A percentile compares a stretch with the other conserved stretches of the same genome.
phyloP scores from a whole-genome alignment of 805 yeast species.

The Priceomyces haplophilus region DNA sequence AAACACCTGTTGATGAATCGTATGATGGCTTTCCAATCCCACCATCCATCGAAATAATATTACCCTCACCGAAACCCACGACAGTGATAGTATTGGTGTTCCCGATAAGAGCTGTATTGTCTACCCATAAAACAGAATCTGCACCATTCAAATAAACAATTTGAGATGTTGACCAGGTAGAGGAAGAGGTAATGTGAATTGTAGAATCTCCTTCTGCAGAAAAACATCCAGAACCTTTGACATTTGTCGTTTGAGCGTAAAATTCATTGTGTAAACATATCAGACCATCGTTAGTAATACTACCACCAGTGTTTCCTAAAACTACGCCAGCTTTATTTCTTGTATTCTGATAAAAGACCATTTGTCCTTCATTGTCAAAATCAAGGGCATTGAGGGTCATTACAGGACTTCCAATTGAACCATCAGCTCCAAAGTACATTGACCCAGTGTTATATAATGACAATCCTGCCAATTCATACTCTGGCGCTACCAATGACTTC shows the following conservation, averaged over 20 bases:
- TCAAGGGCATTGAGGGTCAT: slow-evolving; percentile 11
- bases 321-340: slow-evolving; percentile 18
- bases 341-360: slow-evolving; percentile 18
- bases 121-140: slow-evolving; percentile 16
- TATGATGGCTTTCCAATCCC: slow-evolving; percentile 5
- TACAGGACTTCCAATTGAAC: slow-evolving; percentile 13
- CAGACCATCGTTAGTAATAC: slow-evolving; percentile 18
- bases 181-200: slow-evolving; percentile 11
- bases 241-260: slow-evolving; percentile 19
- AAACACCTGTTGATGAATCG: slow-evolving; percentile 16
- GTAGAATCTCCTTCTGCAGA: slow-evolving; percentile 12
- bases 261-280: slow-evolving; percentile 23
- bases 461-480: slow-evolving; percentile 14
- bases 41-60: slow-evolving; percentile 13
- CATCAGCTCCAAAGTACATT: slow-evolving; percentile 22
- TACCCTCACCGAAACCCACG: slow-evolving; percentile 25
- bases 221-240: slow-evolving; percentile 29
- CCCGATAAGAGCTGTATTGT: slow-evolving; percentile 6
- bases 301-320: slow-evolving; percentile 15
- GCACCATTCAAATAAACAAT: slow-evolving; percentile 17
- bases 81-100: slow-evolving; percentile 18
- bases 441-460: slow-evolving; percentile 22
- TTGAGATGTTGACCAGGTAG: slow-evolving; percentile 14
- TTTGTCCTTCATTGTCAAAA: slow-evolving; percentile 19
- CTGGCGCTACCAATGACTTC: slow-evolving; percentile 14